phyloP scores from a whole-genome alignment of 2,329 filamentous ascomycete species.

The Mollisiaceae sp. region DNA sequence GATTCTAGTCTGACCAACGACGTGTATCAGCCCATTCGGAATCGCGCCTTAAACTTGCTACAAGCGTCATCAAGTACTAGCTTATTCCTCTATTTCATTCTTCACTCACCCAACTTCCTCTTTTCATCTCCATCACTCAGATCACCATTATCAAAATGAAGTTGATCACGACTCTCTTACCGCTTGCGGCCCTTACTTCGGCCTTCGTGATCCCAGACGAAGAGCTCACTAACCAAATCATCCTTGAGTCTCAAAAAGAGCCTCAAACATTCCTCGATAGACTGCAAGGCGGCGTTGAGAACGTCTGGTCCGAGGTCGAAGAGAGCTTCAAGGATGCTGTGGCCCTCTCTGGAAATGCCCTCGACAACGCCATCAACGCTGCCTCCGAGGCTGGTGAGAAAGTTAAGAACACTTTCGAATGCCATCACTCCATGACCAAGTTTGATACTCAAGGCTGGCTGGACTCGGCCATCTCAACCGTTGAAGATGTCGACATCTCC shows the following conservation, averaged over 20 bases:
- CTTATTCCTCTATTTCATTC: conserved; percentile 9
- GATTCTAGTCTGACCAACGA: background rate
- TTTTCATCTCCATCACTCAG: conserved; percentile 7
- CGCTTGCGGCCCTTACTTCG: conserved; percentile 53
- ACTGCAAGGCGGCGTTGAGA: conserved; percentile 43
- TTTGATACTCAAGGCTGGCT: conserved; percentile 43
- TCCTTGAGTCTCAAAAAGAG: conserved; percentile 44
- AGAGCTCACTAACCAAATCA: conserved; percentile 50
- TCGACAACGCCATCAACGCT: conserved; percentile 41
- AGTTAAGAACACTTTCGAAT: conserved; percentile 37
- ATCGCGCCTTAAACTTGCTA: conserved; percentile 8
- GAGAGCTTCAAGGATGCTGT: conserved; percentile 37
- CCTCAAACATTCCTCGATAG: conserved; percentile 41
- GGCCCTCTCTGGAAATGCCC: conserved; percentile 37
- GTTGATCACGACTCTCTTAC: conserved; percentile 50
- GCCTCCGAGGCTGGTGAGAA: conserved; percentile 30
- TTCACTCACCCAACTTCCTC: conserved; percentile 10
- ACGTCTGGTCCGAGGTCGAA: conserved; percentile 36
- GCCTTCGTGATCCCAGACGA: conserved; percentile 60
- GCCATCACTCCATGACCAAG: conserved; percentile 40
- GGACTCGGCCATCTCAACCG: conserved; percentile 42
- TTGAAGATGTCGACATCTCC: conserved; percentile 42
- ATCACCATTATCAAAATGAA: conserved; percentile 40
- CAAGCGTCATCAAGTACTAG: conserved; percentile 9
- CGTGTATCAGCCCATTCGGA: conserved; percentile 21